Base-by-base conservation (phyloP, 192 early-diverging fungal species). In the Dispira simplex region DNA sequence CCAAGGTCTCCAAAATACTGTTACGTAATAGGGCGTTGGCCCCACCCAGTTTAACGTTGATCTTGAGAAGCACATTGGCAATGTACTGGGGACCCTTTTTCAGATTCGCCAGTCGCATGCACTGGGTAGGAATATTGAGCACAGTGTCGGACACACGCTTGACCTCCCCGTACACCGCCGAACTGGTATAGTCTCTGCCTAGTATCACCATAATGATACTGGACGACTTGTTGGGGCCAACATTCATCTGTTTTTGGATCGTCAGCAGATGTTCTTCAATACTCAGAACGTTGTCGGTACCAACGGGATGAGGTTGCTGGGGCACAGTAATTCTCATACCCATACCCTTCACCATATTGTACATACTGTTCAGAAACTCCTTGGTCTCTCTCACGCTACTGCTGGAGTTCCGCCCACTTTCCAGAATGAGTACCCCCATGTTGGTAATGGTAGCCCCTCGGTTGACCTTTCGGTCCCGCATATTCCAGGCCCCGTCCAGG, bases 31-130 rank as follows among this genome's bases (percentile, higher is more conserved):
- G 84, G 28, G 82, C 77, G 74, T 94, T 95, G 77, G 85, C 85
- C 48, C 92, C 93, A 56, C 93, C 91, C 9, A 97, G 80, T 77
- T 97, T 95, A 39, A 87, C 81, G 72, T 97, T 97, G 62, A 95
- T 82, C 77, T 97, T 97, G 26, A 97, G 74, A 63, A 85, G 91
- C 16, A 97, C 85, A 63, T 97, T 97, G 16, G 94, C 94, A 65
- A 90, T 93, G 77, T 97, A 97, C 75, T 95, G 93, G 46, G 83
- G 69, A 70, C 86, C 92, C 21, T 87, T 76, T 23, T 75, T 68
- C 67, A 90, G 78, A 63, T 93, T 83, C 70, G 83, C 90, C 18
- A 82, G 77, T 65, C 90, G 91, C 64, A 97, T 81, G 71, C 94
- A 97, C 75, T 97, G 94, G 28, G 91, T 91, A 0, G 88, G 82